phyloP scores from a whole-genome alignment of 2,329 filamentous ascomycete species.

The Talaromyces piceae region DNA sequence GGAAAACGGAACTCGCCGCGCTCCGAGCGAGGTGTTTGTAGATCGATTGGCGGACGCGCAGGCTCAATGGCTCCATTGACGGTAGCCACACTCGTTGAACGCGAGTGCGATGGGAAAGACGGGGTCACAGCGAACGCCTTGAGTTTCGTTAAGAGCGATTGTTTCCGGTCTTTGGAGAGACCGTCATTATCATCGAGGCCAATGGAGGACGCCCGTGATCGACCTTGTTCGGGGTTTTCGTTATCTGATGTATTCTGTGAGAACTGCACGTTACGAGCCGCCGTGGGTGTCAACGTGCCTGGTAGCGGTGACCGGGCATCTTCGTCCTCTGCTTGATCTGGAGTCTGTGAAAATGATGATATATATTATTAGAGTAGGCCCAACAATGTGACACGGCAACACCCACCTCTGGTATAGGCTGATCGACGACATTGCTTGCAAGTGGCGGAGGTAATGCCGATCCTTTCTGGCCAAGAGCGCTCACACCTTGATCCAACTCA shows the following conservation, averaged over 20 bases:
- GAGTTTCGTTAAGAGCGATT: constrained; percentile 69
- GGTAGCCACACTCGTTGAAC: constrained; percentile 43
- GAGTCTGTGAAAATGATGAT: background rate
- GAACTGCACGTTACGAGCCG: constrained; percentile 69
- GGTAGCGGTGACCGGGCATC: background rate
- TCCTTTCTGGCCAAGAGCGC: background rate
- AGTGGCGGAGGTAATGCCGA: background rate
- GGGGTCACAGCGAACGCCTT: constrained; percentile 61
- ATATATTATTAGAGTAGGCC: constrained; percentile 10
- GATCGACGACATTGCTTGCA: constrained; percentile 8
- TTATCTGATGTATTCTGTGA: constrained; percentile 48
- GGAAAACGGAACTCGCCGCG: constrained; percentile 45
- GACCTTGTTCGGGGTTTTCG: constrained; percentile 42
- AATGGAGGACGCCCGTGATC: constrained; percentile 58
- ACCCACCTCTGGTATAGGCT: constrained; percentile 12
- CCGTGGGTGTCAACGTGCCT: constrained; percentile 31
- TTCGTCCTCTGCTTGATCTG: constrained; percentile 12
- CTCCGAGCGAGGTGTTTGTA: constrained; percentile 43
- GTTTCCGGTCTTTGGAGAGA: constrained; percentile 49
- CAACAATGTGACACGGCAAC: no score
- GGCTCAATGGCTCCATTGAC: constrained; percentile 32
- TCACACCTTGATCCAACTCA: background rate
- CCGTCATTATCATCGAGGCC: constrained; percentile 55
- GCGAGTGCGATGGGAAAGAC: constrained; percentile 41
- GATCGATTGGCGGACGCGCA: constrained; percentile 24